These are phyloP conservation scores for Yamadazyma sp. DNA, from an alignment of 1,139 yeast genomes.

Conservation along the genomic window DNA sequence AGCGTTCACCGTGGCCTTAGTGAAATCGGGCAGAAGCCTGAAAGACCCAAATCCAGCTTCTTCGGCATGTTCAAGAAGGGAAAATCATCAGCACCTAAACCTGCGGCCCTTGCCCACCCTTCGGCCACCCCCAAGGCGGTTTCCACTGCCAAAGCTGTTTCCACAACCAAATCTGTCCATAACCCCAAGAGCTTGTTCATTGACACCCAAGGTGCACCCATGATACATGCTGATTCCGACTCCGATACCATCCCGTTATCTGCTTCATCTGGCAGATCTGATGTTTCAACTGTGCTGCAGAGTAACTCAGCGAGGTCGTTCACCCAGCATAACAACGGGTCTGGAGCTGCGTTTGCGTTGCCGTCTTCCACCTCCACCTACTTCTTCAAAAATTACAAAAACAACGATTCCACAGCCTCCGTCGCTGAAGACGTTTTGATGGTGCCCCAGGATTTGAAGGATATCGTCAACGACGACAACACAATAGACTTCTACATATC, in stretches of 20 bases:
- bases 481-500: conserved; percentile 42
- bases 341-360: conserved; percentile 45
- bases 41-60: conserved; percentile 17
- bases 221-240: conserved; percentile 13
- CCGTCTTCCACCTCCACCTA: conserved; percentile 46
- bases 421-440: conserved; percentile 18
- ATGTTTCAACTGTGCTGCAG: conserved; percentile 15
- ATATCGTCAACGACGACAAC: conserved; percentile 39
- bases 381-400: conserved; percentile 35
- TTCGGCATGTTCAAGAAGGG: conserved; percentile 22
- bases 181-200: conserved; percentile 17
- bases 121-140: conserved; percentile 8
- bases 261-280: conserved; percentile 15
- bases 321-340: conserved; percentile 19
- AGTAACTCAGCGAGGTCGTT: conserved; percentile 10
- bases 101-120: conserved; percentile 6
- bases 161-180: neutral
- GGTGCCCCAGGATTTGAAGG: conserved; percentile 40
- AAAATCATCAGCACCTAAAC: conserved; percentile 9
- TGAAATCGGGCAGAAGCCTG: conserved; percentile 10
- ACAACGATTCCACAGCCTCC: conserved; percentile 6
- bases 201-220: conserved; percentile 10
- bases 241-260: conserved; percentile 19
- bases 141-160: neutral
- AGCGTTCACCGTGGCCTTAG: conserved; percentile 16